These are phyloP conservation scores for Glutinoglossum americanum DNA, from an alignment of 495 filamentous ascomycete species.

Conservation along the genomic window DNA sequence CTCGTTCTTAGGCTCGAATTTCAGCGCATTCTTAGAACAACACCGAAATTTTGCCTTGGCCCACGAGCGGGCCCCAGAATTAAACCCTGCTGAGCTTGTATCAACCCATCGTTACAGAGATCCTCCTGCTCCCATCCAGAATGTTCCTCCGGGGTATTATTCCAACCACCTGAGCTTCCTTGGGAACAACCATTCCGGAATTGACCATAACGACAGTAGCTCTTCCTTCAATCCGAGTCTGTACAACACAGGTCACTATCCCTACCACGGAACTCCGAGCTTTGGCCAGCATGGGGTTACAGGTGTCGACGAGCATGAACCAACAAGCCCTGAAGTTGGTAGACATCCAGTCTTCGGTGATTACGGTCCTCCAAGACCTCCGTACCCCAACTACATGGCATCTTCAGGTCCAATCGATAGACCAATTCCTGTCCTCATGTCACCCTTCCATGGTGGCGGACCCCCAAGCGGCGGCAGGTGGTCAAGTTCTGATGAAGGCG, in stretches of 20 bases:
- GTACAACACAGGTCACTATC: too few relatives aligned
- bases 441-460: background rate
- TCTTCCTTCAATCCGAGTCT: too few relatives aligned
- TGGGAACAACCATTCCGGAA: background rate
- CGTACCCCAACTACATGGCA: background rate
- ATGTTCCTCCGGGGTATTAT: background rate
- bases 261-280: too few relatives aligned
- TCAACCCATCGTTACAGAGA: background rate
- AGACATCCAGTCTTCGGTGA: background rate
- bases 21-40: background rate
- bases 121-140: background rate
- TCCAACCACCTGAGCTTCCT: background rate
- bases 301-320: background rate
- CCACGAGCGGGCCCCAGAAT: background rate
- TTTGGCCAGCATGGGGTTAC: too few relatives aligned
- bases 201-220: too few relatives aligned
- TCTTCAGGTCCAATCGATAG: background rate
- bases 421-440: background rate
- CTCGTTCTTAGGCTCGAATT: background rate
- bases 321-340: background rate
- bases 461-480: too few relatives aligned
- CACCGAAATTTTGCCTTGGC: background rate
- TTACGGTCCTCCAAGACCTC: background rate
- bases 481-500: too few relatives aligned
- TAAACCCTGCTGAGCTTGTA: background rate